Evolutionary conservation across 2,329 filamentous ascomycete species (phyloP).

Genomic region (Neospermospora avenae): DNA sequence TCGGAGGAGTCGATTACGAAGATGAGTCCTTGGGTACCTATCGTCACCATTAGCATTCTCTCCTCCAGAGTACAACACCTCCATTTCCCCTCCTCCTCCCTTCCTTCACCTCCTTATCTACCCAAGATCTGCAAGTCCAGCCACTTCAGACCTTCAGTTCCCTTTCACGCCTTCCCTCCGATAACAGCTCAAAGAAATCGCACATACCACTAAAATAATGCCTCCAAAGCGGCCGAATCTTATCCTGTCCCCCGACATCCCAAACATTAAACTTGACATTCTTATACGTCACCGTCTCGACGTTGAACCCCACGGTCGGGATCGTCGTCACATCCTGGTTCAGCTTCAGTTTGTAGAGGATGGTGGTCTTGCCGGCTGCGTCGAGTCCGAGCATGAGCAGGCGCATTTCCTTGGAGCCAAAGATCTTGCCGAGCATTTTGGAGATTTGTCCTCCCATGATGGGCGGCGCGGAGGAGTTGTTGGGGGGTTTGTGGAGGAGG

Average conservation of each 20-base stretch:
- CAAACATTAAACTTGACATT: slow-evolving; percentile 99
- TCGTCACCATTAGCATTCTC: slow-evolving; percentile 12
- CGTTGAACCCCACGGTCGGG: slow-evolving; percentile 98
- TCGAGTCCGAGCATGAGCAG: slow-evolving; percentile 97
- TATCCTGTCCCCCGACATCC: slow-evolving; percentile 98
- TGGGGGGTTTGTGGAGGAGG: neutral
- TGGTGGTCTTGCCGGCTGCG: slow-evolving; percentile 97
- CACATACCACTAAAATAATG: slow-evolving; percentile 84
- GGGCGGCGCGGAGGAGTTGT: neutral
- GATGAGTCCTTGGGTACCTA: slow-evolving; percentile 94
- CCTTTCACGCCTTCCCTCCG: neutral
- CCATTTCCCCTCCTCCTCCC: too few relatives aligned
- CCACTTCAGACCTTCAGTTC: slow-evolving; percentile 58
- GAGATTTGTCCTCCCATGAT: slow-evolving; percentile 91
- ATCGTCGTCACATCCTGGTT: slow-evolving; percentile 98
- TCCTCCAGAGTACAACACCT: too few relatives aligned
- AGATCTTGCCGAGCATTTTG: slow-evolving; percentile 98
- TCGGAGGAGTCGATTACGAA: slow-evolving; percentile 98
- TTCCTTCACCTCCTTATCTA: too few relatives aligned
- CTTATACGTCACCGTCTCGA: slow-evolving; percentile 98
- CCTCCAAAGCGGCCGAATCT: slow-evolving; percentile 95
- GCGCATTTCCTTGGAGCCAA: slow-evolving; percentile 98
- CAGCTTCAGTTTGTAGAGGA: slow-evolving; percentile 98
- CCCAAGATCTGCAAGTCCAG: too few relatives aligned
- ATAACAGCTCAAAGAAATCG: neutral